Base-by-base conservation (phyloP, 2,329 filamentous ascomycete species). In the Neocucurbitaria cava region DNA sequence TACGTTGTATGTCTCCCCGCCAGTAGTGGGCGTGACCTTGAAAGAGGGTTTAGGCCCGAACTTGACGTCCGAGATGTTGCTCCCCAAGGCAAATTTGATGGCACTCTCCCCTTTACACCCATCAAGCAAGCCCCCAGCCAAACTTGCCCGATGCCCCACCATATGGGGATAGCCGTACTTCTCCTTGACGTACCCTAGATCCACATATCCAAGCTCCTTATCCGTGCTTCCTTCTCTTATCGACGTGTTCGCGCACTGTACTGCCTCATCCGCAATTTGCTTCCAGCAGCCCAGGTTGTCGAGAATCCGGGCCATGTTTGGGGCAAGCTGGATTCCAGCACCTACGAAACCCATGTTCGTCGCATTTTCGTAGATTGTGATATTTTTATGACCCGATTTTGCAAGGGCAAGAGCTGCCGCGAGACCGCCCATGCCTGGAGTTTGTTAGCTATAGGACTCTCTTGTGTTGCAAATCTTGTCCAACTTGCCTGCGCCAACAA, bases 321-420 rank as follows among this genome's bases (percentile, higher is more conserved):
- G 91, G 0, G 91, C 89, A 53, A 94, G 81, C 72, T 96, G 91
- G 61, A 95, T 94, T 5, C 91, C 91, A 1, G 91, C 91, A 21
- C 91, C 91, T 1, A 94, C 90, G 65, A 94, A 94, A 5, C 90
- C 90, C 3, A 94, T 82, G 61, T 86, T 84, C 4, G 87, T 85
- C 0, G 90, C 90, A 31, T 82, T 84, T 72, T 94, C 91, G 72
- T 87, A 94, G 46, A 94, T 85, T 49, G 88, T 81, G 66, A 94
- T 88, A 52, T 89, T 79, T 60, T 81, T 85, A 76, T 94, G 93
- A 7, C 90, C 91, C 65, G 87, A 86, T 76, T 89, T 89, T 36
- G 90, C 89, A 31, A 94, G 83, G 11, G 89, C 85, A 31, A 94
- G 82, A 6, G 90, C 89, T 46, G 81, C 83, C 52, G 88, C 86